Evolutionary conservation across 495 filamentous ascomycete genomes (phyloP), one percentile per base, ranked within the genome.

Genomic region (Tuber borchii): DNA sequence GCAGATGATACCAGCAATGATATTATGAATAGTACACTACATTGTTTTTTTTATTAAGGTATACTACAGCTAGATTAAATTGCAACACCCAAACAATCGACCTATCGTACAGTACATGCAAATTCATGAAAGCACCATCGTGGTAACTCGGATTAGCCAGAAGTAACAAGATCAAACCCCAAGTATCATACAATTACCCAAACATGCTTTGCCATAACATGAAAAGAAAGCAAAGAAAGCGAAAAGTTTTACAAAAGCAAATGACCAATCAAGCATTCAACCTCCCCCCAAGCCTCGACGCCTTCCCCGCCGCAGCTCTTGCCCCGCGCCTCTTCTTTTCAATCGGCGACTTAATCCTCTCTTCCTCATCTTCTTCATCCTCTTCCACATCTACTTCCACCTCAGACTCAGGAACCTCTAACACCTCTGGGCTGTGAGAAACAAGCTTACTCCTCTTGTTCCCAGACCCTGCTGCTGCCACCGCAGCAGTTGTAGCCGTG

Each of bases 371-470:
- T 76, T 79, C 83, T 44, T 83, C 82, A 34, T 82, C 73, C 42
- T 83, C 80, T 43, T 76, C 80, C 0, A 77, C 82, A 22, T 73
- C 82, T 69, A 84, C 85, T n/a, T 84, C 81, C 74, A 85, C 86
- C 17, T 80, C 73, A 20, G 22, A 43, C n/a, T 51, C 56, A 19
- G 56, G 56, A 34, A 65, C 56, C 26, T 65, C 56, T 8, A 65
- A 65, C 56, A 65, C 56, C 14, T 65, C 56, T 16, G 56, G 56
- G 14, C 56, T 65, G 56, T 17, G 56, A 65, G 26, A 65, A 17
- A 31, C 31, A 34, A 17, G 56, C 56, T 65, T 65, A 65, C 26
- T 34, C 56, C 56, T 65, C 56, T 34, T 65, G 4, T 34, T 65
- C 26, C 26, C 56, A 31, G 31, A 10, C 26, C 56, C 26, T 4